Conservation (phyloP, 1,284 basidiomycete genomes). For the Malassezia yamatoensis region DNA sequence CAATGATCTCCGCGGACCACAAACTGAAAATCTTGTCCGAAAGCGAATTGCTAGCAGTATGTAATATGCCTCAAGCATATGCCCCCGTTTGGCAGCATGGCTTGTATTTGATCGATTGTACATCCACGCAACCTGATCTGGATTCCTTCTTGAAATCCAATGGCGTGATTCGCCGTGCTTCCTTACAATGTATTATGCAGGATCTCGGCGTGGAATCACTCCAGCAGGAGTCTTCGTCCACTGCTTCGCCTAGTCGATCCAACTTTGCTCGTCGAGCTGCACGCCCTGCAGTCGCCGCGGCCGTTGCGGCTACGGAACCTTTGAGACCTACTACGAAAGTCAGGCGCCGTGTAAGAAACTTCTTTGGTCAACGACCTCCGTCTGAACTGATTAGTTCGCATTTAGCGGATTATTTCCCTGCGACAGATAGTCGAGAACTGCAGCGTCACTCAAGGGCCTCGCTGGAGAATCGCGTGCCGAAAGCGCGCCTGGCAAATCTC, state of each 20-base stretch:
- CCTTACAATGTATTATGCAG: slow-evolving; percentile 65
- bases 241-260: not conserved
- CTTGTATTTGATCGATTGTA: slow-evolving; percentile 55
- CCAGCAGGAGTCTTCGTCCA: not conserved
- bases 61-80: slow-evolving; percentile 69
- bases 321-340: slow-evolving; percentile 1
- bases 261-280: not conserved
- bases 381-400: slow-evolving; percentile 95
- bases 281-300: not conserved
- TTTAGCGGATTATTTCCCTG: slow-evolving; percentile 88
- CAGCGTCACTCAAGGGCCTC: slow-evolving; percentile 18
- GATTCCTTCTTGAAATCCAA: slow-evolving; percentile 16
- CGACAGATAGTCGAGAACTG: slow-evolving; percentile 63
- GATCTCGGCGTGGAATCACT: slow-evolving; percentile 56
- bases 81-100: slow-evolving; percentile 68
- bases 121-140: not conserved
- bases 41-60: slow-evolving; percentile 69
- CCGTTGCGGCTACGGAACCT: not conserved
- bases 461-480: too few species aligned
- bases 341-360: slow-evolving; percentile 59
- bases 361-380: slow-evolving; percentile 94
- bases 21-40: slow-evolving; percentile 38
- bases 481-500: too few species aligned
- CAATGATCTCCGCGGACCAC: slow-evolving; percentile 23
- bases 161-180: slow-evolving; percentile 57